A percentile compares a stretch with the other conserved stretches of the same genome.
phyloP scores from a whole-genome alignment of 345 rosid species.

The Acer campestre region DNA sequence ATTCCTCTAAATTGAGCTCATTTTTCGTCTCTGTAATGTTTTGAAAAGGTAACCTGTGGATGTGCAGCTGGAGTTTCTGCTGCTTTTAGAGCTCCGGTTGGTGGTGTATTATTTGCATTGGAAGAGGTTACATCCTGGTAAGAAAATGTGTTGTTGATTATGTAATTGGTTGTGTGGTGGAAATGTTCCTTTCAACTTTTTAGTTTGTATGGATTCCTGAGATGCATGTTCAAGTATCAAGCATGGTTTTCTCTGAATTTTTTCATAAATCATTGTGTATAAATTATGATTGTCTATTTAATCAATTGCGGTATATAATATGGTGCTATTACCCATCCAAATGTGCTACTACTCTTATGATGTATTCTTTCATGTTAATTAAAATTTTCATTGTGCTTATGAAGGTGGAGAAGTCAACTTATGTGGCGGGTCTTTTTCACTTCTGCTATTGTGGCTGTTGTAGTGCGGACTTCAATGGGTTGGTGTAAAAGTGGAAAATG shows the following conservation, averaged over 20 bases:
- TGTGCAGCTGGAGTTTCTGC: slow-evolving; percentile 99
- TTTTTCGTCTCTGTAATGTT: slow-evolving; percentile 40
- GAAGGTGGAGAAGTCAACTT: slow-evolving; percentile 99
- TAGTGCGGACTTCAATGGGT: slow-evolving; percentile 94
- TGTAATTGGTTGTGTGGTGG: not conserved
- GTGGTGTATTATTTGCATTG: slow-evolving; percentile 96
- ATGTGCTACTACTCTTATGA: not conserved
- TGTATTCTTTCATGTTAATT: not conserved
- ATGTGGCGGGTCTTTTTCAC: slow-evolving; percentile 99
- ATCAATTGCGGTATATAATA: slow-evolving; percentile 13
- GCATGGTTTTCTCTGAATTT: slow-evolving; percentile 5
- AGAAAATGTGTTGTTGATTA: slow-evolving; percentile 19
- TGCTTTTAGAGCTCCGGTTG: slow-evolving; percentile 99
- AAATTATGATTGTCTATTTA: not conserved
- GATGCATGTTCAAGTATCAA: not conserved
- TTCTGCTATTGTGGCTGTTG: slow-evolving; percentile 97
- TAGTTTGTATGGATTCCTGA: not conserved
- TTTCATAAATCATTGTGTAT: not conserved
- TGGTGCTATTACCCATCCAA: not conserved
- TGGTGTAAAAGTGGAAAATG: slow-evolving; percentile 96
- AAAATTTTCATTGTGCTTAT: slow-evolving; percentile 24
- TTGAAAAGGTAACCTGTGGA: slow-evolving; percentile 96
- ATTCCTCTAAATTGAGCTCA: slow-evolving; percentile 20
- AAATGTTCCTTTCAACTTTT: not conserved
- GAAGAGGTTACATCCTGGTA: slow-evolving; percentile 99